Percentiles rank a stretch among this genome's conserved stretches.
Evolutionary conservation across 1,139 yeast genomes (phyloP).

Genomic region (Cylindricascospora bacillispora): DNA sequence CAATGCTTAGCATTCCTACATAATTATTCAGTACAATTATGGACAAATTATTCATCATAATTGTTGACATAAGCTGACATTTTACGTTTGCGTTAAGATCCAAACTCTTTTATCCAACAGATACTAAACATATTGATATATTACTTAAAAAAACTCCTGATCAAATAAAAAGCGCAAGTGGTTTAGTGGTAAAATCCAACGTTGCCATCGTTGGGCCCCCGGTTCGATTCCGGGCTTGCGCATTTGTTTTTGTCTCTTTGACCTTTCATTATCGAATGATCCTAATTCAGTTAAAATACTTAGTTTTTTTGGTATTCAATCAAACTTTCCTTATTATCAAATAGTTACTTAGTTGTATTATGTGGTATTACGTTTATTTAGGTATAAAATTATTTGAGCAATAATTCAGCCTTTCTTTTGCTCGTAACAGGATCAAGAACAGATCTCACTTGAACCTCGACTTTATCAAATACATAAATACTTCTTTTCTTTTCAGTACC

Average conservation of each 20-base stretch:
- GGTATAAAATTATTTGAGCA: slow-evolving; percentile 31
- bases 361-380: neutral
- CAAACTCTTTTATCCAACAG: too few species aligned
- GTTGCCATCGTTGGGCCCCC: slow-evolving; percentile 7
- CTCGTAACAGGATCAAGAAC: slow-evolving; percentile 80
- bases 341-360: neutral
- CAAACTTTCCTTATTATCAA: neutral
- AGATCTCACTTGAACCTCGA: slow-evolving; percentile 68
- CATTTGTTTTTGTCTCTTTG: slow-evolving; percentile 1
- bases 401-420: slow-evolving; percentile 80
- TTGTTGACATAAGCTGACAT: too few species aligned
- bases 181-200: slow-evolving; percentile 6
- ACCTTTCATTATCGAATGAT: neutral
- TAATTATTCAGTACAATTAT: too few species aligned
- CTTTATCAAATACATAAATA: slow-evolving; percentile 74
- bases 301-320: neutral
- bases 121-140: too few species aligned
- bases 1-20: too few species aligned
- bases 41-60: too few species aligned
- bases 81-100: too few species aligned
- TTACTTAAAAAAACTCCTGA: neutral
- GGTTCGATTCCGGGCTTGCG: slow-evolving; percentile 7
- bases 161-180: slow-evolving; percentile 4
- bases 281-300: neutral
- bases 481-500: slow-evolving; percentile 33